Evolutionary conservation across 2,329 filamentous ascomycete genomes (phyloP), one percentile per base, ranked within the genome.

Genomic region (Colletotrichum navitas): DNA sequence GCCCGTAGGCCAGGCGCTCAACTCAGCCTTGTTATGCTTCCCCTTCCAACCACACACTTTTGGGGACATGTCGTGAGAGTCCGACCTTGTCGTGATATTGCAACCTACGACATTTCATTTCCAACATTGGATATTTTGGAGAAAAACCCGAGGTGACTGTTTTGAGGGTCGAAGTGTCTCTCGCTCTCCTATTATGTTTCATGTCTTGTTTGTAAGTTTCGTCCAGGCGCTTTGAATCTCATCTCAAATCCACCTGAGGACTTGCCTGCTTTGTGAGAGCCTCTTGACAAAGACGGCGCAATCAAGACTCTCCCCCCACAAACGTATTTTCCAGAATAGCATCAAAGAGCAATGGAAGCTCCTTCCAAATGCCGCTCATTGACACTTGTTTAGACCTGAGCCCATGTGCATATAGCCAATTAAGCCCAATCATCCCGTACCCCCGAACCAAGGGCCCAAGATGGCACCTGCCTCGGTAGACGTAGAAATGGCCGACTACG

Each of bases 401-500:
- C 34, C 54, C 32, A 24, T 45, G 24, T 59, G 36, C 39, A 34
- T 39, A 34, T 39, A 56, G 5, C 32, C 32, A 6, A 56, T n/a
- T 56, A 39, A 56, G 32, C 54, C 32, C 54, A 34, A 11, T 34
- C 34, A 34, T 39, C 3, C 34, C 32, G 54, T 36, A 56, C 21
- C 34, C 3, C 21, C 54, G 54, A 39, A 39, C 21, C 47, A 5
- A 14, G 32, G 39, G 32, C 56, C 66, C 45, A 71, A 62, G 14
- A 72, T 72, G 70, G 66, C 66, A 45, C 45, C 59, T 39, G 29
- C 41, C 58, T 54, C 64, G 5, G n/a, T 56, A 52, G 66, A 74
- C n/a, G 34, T 65, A 61, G 63, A 63, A 43, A 74, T 73, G 73
- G 58, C 52, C 39, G 72, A 69, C 41, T 34, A 32, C 63, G 34